Base-by-base conservation (phyloP, 2,329 filamentous ascomycete genomes). In the Sphaerulina musiva region DNA sequence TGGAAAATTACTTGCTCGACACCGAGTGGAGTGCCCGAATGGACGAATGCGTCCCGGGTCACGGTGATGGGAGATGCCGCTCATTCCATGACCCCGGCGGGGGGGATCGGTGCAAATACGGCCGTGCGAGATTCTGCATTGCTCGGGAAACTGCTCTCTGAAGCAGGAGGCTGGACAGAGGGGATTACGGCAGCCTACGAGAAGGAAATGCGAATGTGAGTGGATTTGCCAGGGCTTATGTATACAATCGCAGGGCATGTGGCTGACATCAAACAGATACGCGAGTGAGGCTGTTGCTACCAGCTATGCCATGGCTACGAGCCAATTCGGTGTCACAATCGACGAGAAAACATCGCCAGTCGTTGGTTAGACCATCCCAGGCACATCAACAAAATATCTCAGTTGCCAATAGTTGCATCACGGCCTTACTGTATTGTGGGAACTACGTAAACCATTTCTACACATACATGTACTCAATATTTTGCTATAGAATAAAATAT, bases 1-100 rank as follows among this genome's bases (percentile, higher is more conserved):
- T 84, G 81, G 80, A 85, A 83, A 61, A 84, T 85, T 46, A 84
- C 81, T 1, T 84, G 80, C 59, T 83, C 80, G 0, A 77, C 74
- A 0, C 82, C 81, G 0, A 72, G 72, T 0, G 81, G 81, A 1
- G 79, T 85, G 0, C 82, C 82, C 0, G 73, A 78, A 43, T 85
- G 82, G 82, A 61, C 69, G 7, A 84, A 81, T 43, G 76, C 82
- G 50, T 74, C 77, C 0, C 73, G 81, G 0, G 79, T 82, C 8
- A 82, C 80, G 39, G 72, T 82, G 0, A 78, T 83, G 51, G 80
- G 80, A 1, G 80, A 83, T 60, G 79, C 80, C 0, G 78, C 68
- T 2, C 80, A 82, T 57, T 75, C 74, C 0, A 82, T 82, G 80
- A 82, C 79, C 0, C 80, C 80, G 0, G 67, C 67, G 17, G 48